Conservation (phyloP, 192 early-diverging fungal species). For the Spizellomyces sp. region DNA sequence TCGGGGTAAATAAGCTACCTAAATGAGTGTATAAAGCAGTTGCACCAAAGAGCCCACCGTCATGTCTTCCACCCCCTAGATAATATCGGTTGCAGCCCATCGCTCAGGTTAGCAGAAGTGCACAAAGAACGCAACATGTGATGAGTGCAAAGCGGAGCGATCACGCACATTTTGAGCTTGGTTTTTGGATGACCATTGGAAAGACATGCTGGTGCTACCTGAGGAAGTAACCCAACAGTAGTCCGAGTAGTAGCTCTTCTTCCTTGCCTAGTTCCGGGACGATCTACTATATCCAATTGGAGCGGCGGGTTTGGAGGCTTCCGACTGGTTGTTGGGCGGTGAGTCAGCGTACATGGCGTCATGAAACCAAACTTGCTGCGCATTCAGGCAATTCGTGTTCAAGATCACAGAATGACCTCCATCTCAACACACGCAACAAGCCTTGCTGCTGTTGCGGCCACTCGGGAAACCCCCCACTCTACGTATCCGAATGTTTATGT, state of each 20-base stretch:
- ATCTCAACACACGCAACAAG: neutral
- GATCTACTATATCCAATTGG: too few relatives aligned
- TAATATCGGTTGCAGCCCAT: too few relatives aligned
- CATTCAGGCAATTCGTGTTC: too few relatives aligned
- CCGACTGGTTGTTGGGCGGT: too few relatives aligned
- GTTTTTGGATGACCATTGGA: conserved; percentile 48
- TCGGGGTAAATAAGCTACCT: neutral
- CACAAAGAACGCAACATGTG: neutral
- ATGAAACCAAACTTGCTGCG: too few relatives aligned
- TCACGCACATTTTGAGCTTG: conserved; percentile 41
- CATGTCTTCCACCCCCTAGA: conserved; percentile 63
- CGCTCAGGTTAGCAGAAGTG: too few relatives aligned
- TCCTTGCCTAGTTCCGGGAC: too few relatives aligned
- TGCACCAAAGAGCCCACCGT: conserved; percentile 11
- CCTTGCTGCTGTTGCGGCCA: conserved; percentile 6
- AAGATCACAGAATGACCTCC: too few relatives aligned
- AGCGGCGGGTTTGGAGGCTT: too few relatives aligned
- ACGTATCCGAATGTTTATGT: conserved; percentile 18
- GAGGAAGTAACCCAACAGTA: too few relatives aligned
- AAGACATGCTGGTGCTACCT: conserved; percentile 29
- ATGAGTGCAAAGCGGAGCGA: neutral
- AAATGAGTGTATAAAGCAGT: neutral
- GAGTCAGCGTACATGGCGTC: too few relatives aligned
- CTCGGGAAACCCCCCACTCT: neutral
- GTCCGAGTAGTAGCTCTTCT: neutral